phyloP scores from a whole-genome alignment of 1,139 yeast species.

The Debaryomycetaceae sp. region DNA sequence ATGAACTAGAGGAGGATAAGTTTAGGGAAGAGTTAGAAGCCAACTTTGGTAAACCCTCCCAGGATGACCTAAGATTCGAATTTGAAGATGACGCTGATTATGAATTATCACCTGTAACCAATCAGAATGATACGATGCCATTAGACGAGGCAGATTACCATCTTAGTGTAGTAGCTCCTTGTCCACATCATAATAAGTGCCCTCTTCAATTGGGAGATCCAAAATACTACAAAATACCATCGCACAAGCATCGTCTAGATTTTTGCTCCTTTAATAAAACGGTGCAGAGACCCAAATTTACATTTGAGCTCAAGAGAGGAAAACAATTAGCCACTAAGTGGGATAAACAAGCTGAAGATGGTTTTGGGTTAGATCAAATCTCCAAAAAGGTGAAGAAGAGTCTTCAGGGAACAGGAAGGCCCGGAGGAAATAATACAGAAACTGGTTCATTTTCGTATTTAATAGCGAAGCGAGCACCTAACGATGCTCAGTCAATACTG shows the following conservation, averaged over 20 bases:
- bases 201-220: conserved; percentile 83
- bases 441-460: conserved; percentile 73
- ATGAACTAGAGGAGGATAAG: conserved; percentile 11
- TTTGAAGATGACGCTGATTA: conserved; percentile 41
- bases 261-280: conserved; percentile 79
- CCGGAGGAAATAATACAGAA: conserved; percentile 70
- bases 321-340: conserved; percentile 68
- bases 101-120: conserved; percentile 27
- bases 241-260: conserved; percentile 55
- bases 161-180: conserved; percentile 76
- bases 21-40: conserved; percentile 35
- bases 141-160: conserved; percentile 45
- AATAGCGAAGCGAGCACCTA: conserved; percentile 58
- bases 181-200: conserved; percentile 83
- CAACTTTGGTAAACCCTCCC: conserved; percentile 39
- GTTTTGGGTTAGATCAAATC: conserved; percentile 42
- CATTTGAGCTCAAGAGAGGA: conserved; percentile 82
- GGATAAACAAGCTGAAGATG: conserved; percentile 55
- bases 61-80: conserved; percentile 48
- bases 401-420: conserved; percentile 67
- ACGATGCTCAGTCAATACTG: conserved; percentile 29
- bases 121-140: conserved; percentile 5
- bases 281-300: conserved; percentile 72
- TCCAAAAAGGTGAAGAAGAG: conserved; percentile 23
- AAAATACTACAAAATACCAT: conserved; percentile 58